A percentile compares a stretch with the other conserved stretches of the same genome.
phyloP scores from a whole-genome alignment of 2,329 filamentous ascomycete genomes.

The Clarireedia monteithiana region DNA sequence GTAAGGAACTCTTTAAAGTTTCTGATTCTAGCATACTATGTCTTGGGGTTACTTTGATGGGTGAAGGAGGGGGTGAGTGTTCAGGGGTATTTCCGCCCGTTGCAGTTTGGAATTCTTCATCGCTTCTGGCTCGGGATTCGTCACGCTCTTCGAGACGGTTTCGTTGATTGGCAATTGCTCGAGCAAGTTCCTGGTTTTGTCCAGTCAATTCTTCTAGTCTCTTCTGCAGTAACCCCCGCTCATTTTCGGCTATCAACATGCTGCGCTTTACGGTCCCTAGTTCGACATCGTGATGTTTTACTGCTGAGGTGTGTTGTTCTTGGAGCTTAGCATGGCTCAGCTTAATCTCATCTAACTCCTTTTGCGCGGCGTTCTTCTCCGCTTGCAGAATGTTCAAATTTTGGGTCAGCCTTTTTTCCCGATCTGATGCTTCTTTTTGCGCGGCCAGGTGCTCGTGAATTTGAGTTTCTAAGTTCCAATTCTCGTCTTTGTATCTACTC shows the following conservation, averaged over 20 bases:
- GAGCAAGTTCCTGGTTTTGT: slow-evolving; percentile 87
- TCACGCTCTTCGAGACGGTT: slow-evolving; percentile 60
- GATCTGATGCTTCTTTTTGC: slow-evolving; percentile 69
- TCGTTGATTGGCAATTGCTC: slow-evolving; percentile 68
- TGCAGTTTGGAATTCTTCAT: slow-evolving; percentile 57
- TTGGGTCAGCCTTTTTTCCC: slow-evolving; percentile 74
- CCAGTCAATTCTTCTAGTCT: slow-evolving; percentile 81
- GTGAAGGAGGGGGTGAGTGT: slow-evolving; percentile 83
- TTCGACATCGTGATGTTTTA: slow-evolving; percentile 85
- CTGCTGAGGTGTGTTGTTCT: slow-evolving; percentile 69
- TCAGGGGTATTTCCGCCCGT: slow-evolving; percentile 71
- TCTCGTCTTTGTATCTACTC: slow-evolving; percentile 94
- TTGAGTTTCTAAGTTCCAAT: slow-evolving; percentile 93
- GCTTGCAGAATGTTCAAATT: slow-evolving; percentile 59
- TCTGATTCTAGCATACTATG: slow-evolving; percentile 92
- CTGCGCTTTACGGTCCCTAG: slow-evolving; percentile 76
- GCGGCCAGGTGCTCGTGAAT: slow-evolving; percentile 73
- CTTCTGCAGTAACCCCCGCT: slow-evolving; percentile 69
- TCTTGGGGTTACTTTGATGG: slow-evolving; percentile 82
- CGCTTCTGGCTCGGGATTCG: slow-evolving; percentile 47
- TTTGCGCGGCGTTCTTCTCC: slow-evolving; percentile 71
- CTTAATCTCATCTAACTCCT: slow-evolving; percentile 86
- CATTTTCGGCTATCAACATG: slow-evolving; percentile 68
- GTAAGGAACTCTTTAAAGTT: slow-evolving; percentile 86
- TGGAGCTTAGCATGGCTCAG: slow-evolving; percentile 67